Base-by-base conservation (phyloP, 371 early-diverging fungal genomes). In the Mucor mucedo region DNA sequence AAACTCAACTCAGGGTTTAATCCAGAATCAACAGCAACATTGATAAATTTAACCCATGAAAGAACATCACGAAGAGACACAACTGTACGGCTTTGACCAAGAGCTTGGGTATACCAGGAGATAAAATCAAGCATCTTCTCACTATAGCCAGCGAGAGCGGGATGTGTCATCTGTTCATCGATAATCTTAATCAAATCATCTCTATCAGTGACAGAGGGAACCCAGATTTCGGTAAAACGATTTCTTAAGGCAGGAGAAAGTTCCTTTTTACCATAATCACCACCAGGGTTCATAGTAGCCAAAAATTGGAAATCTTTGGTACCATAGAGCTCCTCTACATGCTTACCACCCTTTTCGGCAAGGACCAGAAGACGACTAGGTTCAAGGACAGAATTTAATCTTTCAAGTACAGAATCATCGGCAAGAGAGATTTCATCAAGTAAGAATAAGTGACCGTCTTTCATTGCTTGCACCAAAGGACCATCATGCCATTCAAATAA, bases 211-310 rank as follows among this genome's bases (percentile, higher is more conserved):
- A 97, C 90, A 27, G 91, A 82, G 5, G 96, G 95, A 0, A 96
- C 97, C 98, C 97, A 99, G 13, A 99, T 91, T 73, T 99, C 99
- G 2, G 99, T 99, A 76, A 99, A 99, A 68, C 99, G 92, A 77
- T 99, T 99, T 58, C 99, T 89, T 53, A 99, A 87, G 3, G 99
- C 99, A 39, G 99, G 99, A n/a, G 96, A 95, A 11, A 99, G 87
- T 77, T 99, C 99, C 81, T 97, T 97, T 82, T 99, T 99, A 57
- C 99, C 99, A 79, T 96, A 98, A 77, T 99, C 99, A 57, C 97
- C 98, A 60, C 99, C 98, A 9, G 99, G 99, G 79, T 99, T 99
- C 99, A 99, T 99, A 2, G 99, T 99, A n/a, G 99, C 99, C 55
- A 99, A 77, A 73, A 99, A 96, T 58, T 91, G 88, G 85, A 99